Evolutionary conservation across 169 alveolate species (phyloP), one percentile per base, ranked within the genome.

Genomic region (Plasmodium ovale): DNA sequence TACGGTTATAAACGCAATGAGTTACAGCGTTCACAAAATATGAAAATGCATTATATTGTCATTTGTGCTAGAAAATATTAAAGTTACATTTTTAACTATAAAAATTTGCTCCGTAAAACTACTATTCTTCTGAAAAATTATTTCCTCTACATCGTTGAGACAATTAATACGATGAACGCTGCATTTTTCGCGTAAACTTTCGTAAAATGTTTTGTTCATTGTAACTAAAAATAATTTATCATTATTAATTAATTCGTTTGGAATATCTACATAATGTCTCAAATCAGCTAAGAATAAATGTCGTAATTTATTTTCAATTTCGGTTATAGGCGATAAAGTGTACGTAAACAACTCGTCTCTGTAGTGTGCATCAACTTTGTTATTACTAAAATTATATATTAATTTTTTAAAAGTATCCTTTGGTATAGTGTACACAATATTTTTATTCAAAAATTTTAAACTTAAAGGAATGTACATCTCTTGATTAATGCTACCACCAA

Each of bases 401-500:
- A 77, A 29, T 60, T 77, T 77, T 33, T 77, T 44, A 60, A 77
- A 77, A 9, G 19, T 37, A 29, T 77, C 42, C 37, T 77, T 77
- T 54, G 77, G 21, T 16, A 77, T 60, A 16, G 54, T 77, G 33
- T 77, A 77, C 31, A 77, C 27, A 44, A 77, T 12, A 37, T 60
- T 77, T 42, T 23, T 64, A 39, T 77, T 33, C 60, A 77, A 2
- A 33, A 62, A 60, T 60, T 77, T 60, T 77, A 77, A 12, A 39
- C 35, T 77, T 51, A 77, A n/a, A 68, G 88, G 72, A 51, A 77
- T 56, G 39, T 77, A 77, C 54, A 64, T n/a, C 7, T 37, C 88
- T 44, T 77, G 69, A 67, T 23, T 44, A 44, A 54, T 25, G 14
- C 21, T 53, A 14, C 62, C 67, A 4, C 67, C 77, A 27, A 29